Evolutionary conservation across 345 rosid genomes (phyloP).

Genomic region (Acer yangbiense): DNA sequence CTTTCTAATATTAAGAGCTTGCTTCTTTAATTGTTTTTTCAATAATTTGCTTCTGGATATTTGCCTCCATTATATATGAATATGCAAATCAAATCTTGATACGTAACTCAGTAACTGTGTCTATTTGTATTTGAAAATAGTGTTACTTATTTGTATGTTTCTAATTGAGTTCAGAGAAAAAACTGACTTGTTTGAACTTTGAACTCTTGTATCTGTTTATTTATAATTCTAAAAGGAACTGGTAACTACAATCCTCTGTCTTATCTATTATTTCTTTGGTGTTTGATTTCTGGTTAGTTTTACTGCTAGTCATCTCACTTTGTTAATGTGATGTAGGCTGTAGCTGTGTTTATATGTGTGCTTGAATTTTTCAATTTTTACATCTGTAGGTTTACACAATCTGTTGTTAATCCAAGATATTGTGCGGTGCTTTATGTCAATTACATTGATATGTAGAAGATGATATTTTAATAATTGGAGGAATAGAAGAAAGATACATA

Average conservation of each 20-base stretch:
- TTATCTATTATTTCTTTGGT: background rate
- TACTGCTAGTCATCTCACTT: background rate
- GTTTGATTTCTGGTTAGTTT: constrained; percentile 1
- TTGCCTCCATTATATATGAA: background rate
- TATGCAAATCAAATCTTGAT: constrained; percentile 6
- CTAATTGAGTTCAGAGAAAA: background rate
- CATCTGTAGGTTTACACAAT: background rate
- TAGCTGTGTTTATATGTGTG: background rate
- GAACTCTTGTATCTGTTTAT: background rate
- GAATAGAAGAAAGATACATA: too few relatives aligned
- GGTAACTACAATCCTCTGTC: background rate
- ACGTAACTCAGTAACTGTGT: background rate
- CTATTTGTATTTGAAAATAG: background rate
- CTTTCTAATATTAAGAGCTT: background rate
- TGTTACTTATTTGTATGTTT: background rate
- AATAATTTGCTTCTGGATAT: background rate
- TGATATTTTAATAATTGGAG: too few relatives aligned
- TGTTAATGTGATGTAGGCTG: background rate
- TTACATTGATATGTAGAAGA: background rate
- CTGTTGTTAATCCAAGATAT: too few relatives aligned
- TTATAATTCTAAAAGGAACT: background rate
- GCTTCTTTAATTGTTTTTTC: background rate
- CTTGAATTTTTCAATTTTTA: background rate
- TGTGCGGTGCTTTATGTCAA: too few relatives aligned
- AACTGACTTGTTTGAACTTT: background rate